Conservation (phyloP, 495 filamentous ascomycete genomes). For the Xylaria venustula region DNA sequence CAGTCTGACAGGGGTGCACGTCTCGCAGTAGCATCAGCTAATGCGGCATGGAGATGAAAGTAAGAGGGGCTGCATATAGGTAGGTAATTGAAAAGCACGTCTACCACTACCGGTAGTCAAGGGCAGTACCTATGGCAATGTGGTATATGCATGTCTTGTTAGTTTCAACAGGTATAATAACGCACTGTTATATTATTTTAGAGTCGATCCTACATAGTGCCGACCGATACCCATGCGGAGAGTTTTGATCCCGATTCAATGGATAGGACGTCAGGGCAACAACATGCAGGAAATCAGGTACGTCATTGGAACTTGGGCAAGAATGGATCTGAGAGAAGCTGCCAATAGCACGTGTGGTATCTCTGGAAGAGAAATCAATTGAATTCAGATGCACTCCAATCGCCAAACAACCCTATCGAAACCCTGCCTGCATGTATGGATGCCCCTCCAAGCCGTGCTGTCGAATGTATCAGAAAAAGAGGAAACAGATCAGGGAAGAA, state of each 20-base stretch:
- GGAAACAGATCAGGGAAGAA: constrained; percentile 27
- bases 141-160: too few relatives aligned
- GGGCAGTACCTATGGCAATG: too few relatives aligned
- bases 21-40: too few relatives aligned
- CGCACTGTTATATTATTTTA: neutral
- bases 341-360: neutral
- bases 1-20: too few relatives aligned
- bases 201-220: neutral
- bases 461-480: constrained; percentile 40
- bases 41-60: too few relatives aligned
- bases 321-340: neutral
- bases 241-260: neutral
- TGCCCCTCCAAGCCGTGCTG: constrained; percentile 30
- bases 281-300: neutral
- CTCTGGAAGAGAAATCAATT: constrained; percentile 33
- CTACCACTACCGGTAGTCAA: too few relatives aligned
- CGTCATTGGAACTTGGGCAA: constrained; percentile 3
- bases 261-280: neutral
- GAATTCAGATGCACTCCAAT: constrained; percentile 47
- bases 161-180: too few relatives aligned
- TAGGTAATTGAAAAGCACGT: too few relatives aligned
- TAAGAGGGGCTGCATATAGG: too few relatives aligned
- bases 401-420: constrained; percentile 47
- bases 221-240: neutral
- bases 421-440: constrained; percentile 40